phyloP scores from a whole-genome alignment of 306 rosid genomes.

The Sesbania bispinosa region DNA sequence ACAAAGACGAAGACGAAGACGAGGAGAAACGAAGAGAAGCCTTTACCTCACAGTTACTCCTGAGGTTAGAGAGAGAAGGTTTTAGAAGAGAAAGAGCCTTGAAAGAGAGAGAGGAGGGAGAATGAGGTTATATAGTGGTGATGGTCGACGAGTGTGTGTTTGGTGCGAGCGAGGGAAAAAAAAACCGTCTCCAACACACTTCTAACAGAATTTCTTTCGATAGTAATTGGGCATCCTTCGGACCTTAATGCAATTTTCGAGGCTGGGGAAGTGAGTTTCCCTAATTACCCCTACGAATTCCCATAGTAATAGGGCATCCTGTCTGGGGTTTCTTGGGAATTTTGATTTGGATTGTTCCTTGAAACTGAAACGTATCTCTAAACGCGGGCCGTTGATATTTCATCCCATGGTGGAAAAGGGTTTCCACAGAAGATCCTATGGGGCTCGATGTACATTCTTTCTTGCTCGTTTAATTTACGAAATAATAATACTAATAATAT shows the following conservation, averaged over 20 bases:
- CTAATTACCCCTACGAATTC: slow-evolving; percentile 16
- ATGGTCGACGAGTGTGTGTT: slow-evolving; percentile 17
- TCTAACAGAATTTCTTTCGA: slow-evolving; percentile 45
- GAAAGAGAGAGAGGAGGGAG: slow-evolving; percentile 26
- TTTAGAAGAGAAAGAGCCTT: slow-evolving; percentile 28
- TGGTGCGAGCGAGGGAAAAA: slow-evolving; percentile 36
- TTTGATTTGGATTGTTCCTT: too few species aligned
- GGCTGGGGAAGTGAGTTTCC: not conserved
- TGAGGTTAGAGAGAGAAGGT: not conserved
- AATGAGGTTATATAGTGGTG: slow-evolving; percentile 27
- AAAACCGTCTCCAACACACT: slow-evolving; percentile 42
- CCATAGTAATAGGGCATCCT: too few species aligned
- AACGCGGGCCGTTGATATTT: too few species aligned
- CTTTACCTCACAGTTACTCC: slow-evolving; percentile 24
- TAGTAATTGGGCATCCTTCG: too few species aligned
- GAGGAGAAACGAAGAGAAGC: not conserved
- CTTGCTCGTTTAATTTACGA: too few species aligned
- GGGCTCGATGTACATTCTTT: too few species aligned
- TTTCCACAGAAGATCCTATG: too few species aligned
- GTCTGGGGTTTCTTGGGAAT: not conserved
- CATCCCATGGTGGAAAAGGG: too few species aligned
- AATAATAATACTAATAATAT: too few species aligned
- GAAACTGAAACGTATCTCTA: too few species aligned
- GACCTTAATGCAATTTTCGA: not conserved
- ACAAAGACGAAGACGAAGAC: not conserved